A percentile compares a stretch with the other conserved stretches of the same genome.
Evolutionary conservation across 371 early-diverging fungal genomes (phyloP).

Genomic region (Nosema granulosis): DNA sequence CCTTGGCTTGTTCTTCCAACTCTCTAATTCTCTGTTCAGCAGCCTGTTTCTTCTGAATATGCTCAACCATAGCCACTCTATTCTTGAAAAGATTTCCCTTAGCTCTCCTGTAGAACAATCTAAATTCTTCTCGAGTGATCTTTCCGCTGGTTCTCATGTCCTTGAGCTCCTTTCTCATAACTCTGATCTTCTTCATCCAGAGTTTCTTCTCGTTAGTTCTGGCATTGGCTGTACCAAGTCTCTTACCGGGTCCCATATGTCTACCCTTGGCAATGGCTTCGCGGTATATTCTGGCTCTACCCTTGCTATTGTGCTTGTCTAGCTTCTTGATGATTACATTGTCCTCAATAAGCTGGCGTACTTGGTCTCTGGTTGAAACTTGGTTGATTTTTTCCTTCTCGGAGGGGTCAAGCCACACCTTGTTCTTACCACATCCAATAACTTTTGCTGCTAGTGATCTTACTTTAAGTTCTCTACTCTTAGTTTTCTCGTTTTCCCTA

Average conservation of each 20-base stretch:
- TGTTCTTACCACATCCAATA: slow-evolving; percentile 92
- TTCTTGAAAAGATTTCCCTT: slow-evolving; percentile 99
- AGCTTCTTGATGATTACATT: slow-evolving; percentile 94
- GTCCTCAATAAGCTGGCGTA: slow-evolving; percentile 90
- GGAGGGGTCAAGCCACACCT: slow-evolving; percentile 98
- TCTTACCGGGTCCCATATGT: slow-evolving; percentile 94
- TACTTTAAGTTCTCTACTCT: slow-evolving; percentile 67
- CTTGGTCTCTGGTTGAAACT: slow-evolving; percentile 84
- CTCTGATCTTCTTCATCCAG: slow-evolving; percentile 99
- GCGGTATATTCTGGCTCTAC: slow-evolving; percentile 81
- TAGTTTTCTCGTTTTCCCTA: slow-evolving; percentile 52
- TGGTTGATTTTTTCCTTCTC: slow-evolving; percentile 86
- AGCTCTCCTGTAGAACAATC: slow-evolving; percentile 87
- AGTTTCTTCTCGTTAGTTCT: slow-evolving; percentile 88
- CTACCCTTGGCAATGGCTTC: slow-evolving; percentile 95
- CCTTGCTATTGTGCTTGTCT: slow-evolving; percentile 81
- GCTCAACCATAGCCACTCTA: slow-evolving; percentile 97
- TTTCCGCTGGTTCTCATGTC: slow-evolving; percentile 92
- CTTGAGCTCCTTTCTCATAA: slow-evolving; percentile 87
- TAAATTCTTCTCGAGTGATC: slow-evolving; percentile 88
- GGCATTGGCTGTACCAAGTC: slow-evolving; percentile 95
- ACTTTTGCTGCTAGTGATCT: slow-evolving; percentile 87
- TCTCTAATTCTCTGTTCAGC: slow-evolving; percentile 89
- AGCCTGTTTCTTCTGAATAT: slow-evolving; percentile 98
- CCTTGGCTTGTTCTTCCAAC: slow-evolving; percentile 91